phyloP scores from a whole-genome alignment of 768 basidiomycete species.

The Polyporus arcularius region DNA sequence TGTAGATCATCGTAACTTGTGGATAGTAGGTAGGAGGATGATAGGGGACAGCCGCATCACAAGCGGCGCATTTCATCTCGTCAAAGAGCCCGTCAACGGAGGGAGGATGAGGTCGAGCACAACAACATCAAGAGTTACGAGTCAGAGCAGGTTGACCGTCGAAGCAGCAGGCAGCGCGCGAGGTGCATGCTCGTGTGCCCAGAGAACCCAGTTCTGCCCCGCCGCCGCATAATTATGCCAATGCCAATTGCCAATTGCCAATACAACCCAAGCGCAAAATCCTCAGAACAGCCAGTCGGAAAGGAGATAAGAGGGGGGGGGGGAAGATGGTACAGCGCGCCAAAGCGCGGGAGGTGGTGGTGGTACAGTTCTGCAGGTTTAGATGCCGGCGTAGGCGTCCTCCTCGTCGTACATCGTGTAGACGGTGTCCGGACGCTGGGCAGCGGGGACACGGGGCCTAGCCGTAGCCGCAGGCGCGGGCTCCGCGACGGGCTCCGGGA shows the following conservation, averaged over 20 bases:
- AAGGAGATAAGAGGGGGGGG: neutral
- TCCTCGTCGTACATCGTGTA: constrained; percentile 58
- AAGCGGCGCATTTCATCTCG: neutral
- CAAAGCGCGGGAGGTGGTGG: constrained; percentile 5
- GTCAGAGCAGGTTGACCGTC: constrained; percentile 1
- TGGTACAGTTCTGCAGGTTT: constrained; percentile 24
- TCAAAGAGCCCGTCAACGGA: neutral
- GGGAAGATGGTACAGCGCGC: constrained; percentile 9
- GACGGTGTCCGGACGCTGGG: constrained; percentile 50
- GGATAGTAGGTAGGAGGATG: no score
- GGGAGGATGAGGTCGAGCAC: neutral
- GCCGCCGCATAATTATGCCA: constrained; percentile 20
- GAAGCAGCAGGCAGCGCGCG: constrained; percentile 6
- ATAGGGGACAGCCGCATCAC: neutral
- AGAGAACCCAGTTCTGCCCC: constrained; percentile 31
- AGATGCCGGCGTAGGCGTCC: constrained; percentile 74
- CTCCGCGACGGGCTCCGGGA: neutral
- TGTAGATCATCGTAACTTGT: no score
- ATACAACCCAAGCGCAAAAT: no score
- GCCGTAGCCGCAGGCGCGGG: neutral
- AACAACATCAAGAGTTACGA: neutral
- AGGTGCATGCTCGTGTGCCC: constrained; percentile 23
- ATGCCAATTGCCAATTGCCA: constrained; percentile 1
- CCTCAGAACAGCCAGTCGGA: constrained; percentile 3
- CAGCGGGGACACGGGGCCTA: constrained; percentile 2